Base-by-base conservation (phyloP, 148 eudicot species). In the Vaccinium macrocarpon region DNA sequence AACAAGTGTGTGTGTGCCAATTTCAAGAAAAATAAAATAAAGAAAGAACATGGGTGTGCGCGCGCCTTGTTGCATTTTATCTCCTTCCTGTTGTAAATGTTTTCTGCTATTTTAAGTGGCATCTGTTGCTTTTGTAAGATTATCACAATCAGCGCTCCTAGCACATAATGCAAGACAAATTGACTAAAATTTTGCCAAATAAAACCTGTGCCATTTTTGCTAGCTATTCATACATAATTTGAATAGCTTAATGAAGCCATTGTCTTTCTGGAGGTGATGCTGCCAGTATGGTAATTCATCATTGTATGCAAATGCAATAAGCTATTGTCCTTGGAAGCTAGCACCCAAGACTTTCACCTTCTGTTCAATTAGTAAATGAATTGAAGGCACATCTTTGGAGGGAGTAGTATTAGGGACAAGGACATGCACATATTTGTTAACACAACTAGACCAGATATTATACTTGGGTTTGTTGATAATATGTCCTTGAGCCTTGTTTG, bases 181-280 rank as follows among this genome's bases (percentile, higher is more conserved):
- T 27, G 80, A 29, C 35, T 52, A 29, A 9, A 78, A 53, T 27
- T 51, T 52, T 32, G 5, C n/a, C 55, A 25, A 25, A 77, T 12
- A 25, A 23, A 77, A 23, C 46, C 18, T 42, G 49, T 73, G 77
- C 29, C 12, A 19, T 52, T 2, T 78, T 32, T 32, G 2, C 35
- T 78, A 15, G 14, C 62, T 15, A 48, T 78, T 78, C 64, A 78
- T 53, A 27, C 35, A 55, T 50, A 53, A 78, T 53, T 78, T 55
- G 5, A 53, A 55, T 7, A 27, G 46, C 7, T 77, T 25, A 32
- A 32, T 32, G 35, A 32, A 1, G 2, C 35, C 35, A 32, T 32
- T 32, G 1, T 48, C 52, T 75, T 46, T 35, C 48, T 35, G 51
- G 15, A 73, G 16, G 19, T 73, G 38, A 9, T 73, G 50, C 14